Percentiles rank a stretch among this genome's conserved stretches.
Evolutionary conservation across 177 flowering plant species (phyloP).

Genomic region (Vitis hybrid): DNA sequence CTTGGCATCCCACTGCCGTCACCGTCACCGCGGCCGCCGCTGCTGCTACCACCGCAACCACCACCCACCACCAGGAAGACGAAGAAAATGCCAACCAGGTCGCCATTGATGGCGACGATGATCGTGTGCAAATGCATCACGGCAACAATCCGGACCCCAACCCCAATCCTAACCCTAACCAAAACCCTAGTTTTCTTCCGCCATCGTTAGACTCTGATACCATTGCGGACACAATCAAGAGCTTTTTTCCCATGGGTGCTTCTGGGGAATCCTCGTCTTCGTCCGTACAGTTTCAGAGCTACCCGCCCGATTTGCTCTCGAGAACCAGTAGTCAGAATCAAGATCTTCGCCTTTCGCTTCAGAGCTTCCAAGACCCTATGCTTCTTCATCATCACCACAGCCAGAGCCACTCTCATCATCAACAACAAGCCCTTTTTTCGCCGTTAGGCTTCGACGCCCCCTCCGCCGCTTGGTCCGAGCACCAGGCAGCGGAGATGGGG

Average conservation of each 20-base stretch:
- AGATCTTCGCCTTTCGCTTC: constrained; percentile 91
- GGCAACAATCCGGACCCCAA: background rate
- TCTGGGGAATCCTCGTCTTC: constrained; percentile 35
- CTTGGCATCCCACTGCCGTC: constrained; percentile 73
- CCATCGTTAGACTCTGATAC: constrained; percentile 73
- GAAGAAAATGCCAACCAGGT: constrained; percentile 14
- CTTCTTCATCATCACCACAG: constrained; percentile 44
- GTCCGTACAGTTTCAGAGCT: constrained; percentile 47
- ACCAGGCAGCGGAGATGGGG: constrained; percentile 43
- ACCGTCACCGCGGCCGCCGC: constrained; percentile 2
- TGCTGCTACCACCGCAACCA: background rate
- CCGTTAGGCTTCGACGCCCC: constrained; percentile 44
- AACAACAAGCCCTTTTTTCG: constrained; percentile 41
- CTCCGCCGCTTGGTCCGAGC: constrained; percentile 54
- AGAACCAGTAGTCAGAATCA: constrained; percentile 70
- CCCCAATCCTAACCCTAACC: constrained; percentile 6
- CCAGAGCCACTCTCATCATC: constrained; percentile 25
- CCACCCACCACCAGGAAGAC: constrained; percentile 17
- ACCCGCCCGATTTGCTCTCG: constrained; percentile 60
- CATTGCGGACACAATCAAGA: constrained; percentile 87
- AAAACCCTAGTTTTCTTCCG: constrained; percentile 52
- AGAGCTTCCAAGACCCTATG: constrained; percentile 79
- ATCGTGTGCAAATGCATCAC: background rate
- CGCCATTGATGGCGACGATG: background rate
- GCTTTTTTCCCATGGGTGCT: constrained; percentile 80